Evolutionary conservation across 1,284 basidiomycete species (phyloP).

Genomic region (Mycosarcoma maydis): DNA sequence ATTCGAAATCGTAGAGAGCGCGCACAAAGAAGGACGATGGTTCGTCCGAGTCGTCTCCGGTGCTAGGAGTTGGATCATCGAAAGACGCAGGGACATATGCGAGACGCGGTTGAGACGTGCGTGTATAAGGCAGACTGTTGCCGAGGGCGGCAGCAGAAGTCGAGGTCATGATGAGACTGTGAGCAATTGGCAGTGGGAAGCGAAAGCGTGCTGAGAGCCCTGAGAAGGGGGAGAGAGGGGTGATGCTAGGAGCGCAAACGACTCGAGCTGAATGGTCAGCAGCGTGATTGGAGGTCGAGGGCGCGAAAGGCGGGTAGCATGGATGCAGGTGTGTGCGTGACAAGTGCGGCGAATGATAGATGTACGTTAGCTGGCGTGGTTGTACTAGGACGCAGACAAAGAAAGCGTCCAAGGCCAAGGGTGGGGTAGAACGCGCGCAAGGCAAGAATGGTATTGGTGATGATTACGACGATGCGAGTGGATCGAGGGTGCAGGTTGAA

Average conservation of each 20-base stretch:
- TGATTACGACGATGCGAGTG: not conserved
- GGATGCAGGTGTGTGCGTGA: too few species aligned
- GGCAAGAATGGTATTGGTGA: not conserved
- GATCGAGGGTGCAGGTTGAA: not conserved
- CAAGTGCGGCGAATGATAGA: too few species aligned
- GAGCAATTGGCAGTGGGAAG: not conserved
- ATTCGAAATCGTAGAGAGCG: slow-evolving; percentile 85
- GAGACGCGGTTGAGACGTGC: slow-evolving; percentile 5
- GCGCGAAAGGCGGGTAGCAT: not conserved
- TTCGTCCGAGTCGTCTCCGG: slow-evolving; percentile 34
- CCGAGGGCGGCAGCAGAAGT: slow-evolving; percentile 25
- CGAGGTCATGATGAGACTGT: slow-evolving; percentile 13
- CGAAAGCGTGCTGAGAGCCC: not conserved
- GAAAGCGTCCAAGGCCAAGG: not conserved
- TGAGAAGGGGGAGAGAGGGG: too few species aligned
- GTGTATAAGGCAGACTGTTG: not conserved
- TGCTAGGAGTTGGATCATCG: slow-evolving; percentile 17
- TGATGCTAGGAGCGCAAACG: too few species aligned
- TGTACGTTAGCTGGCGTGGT: too few species aligned
- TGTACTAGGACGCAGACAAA: not conserved
- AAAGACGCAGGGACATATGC: slow-evolving; percentile 3
- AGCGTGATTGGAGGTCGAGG: too few species aligned
- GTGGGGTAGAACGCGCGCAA: not conserved
- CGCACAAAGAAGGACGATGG: slow-evolving; percentile 78
- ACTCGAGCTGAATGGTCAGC: slow-evolving; percentile 1